A percentile compares a stretch with the other conserved stretches of the same genome.
Conservation (phyloP, 768 basidiomycete species). For the Russula sp. region DNA sequence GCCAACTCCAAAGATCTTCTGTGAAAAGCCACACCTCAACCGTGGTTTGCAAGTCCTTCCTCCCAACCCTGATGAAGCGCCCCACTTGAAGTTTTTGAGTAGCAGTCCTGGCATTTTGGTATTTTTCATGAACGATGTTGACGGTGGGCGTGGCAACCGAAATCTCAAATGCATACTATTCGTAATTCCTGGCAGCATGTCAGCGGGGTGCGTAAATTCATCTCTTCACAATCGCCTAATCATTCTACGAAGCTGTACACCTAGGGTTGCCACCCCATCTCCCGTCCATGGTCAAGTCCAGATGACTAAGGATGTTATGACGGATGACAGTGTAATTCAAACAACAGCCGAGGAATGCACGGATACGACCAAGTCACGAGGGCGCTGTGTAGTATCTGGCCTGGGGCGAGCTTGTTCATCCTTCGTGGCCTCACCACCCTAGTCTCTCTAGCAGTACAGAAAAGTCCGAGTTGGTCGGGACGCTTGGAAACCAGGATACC, state of each 20-base stretch:
- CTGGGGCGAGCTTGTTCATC: too few relatives aligned
- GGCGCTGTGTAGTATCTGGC: too few relatives aligned
- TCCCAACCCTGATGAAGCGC: slow-evolving; percentile 70
- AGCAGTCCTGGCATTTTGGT: slow-evolving; percentile 92
- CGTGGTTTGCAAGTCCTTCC: slow-evolving; percentile 91
- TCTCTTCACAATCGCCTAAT: not conserved
- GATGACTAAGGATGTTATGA: slow-evolving; percentile 96
- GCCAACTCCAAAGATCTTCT: slow-evolving; percentile 90
- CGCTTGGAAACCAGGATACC: too few relatives aligned
- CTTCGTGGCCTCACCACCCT: too few relatives aligned
- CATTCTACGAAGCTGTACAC: slow-evolving; percentile 66
- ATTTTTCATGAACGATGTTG: slow-evolving; percentile 89
- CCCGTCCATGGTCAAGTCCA: slow-evolving; percentile 89
- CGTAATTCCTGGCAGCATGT: slow-evolving; percentile 94
- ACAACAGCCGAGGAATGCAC: too few relatives aligned
- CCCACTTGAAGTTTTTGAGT: slow-evolving; percentile 85
- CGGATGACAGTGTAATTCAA: too few relatives aligned
- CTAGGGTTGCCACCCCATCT: slow-evolving; percentile 94
- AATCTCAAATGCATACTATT: slow-evolving; percentile 93
- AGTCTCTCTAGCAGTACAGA: too few relatives aligned
- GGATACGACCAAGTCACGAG: too few relatives aligned
- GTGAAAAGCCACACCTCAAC: slow-evolving; percentile 89
- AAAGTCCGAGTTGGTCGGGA: too few relatives aligned
- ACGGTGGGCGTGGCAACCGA: slow-evolving; percentile 70
- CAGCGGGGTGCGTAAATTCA: slow-evolving; percentile 62